Evolutionary conservation across 2,329 filamentous ascomycete species (phyloP).

Genomic region (Chaetomiaceae sp.): DNA sequence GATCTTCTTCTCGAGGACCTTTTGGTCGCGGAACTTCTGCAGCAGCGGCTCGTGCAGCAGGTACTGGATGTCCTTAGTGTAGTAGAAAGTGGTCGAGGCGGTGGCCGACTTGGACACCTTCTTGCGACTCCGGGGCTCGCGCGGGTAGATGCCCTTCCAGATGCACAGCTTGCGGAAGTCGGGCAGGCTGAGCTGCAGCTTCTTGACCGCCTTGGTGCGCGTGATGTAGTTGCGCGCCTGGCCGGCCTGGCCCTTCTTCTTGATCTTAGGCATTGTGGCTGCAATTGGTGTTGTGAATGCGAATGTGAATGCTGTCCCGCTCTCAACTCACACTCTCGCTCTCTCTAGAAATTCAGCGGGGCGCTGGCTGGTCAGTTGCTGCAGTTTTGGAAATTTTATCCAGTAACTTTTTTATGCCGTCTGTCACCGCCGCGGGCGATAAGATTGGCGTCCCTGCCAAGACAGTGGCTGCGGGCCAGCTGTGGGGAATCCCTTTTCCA

Average conservation of each 20-base stretch:
- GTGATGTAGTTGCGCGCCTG: conserved; percentile 98
- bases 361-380: conserved; percentile 11
- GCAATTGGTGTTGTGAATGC: conserved; percentile 22
- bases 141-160: conserved; percentile 98
- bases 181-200: conserved; percentile 92
- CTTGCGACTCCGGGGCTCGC: conserved; percentile 94
- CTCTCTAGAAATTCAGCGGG: conserved; percentile 21
- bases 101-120: conserved; percentile 91
- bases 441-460: conserved; percentile 20
- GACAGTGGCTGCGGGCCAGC: neutral
- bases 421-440: conserved; percentile 24
- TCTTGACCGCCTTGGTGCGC: conserved; percentile 91
- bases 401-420: conserved; percentile 27
- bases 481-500: too few relatives aligned
- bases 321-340: neutral
- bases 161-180: conserved; percentile 98
- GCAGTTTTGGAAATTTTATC: conserved; percentile 22
- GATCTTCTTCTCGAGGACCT: conserved; percentile 96
- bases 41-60: conserved; percentile 94
- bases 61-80: conserved; percentile 95
- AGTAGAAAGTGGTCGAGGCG: conserved; percentile 86
- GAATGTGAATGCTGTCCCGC: conserved; percentile 2
- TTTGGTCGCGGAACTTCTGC: conserved; percentile 94
- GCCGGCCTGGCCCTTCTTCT: conserved; percentile 90
- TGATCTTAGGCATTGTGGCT: conserved; percentile 64